Evolutionary conservation across 441 rosid genomes (phyloP).

Genomic region (Pelargonium cotyledonis): DNA sequence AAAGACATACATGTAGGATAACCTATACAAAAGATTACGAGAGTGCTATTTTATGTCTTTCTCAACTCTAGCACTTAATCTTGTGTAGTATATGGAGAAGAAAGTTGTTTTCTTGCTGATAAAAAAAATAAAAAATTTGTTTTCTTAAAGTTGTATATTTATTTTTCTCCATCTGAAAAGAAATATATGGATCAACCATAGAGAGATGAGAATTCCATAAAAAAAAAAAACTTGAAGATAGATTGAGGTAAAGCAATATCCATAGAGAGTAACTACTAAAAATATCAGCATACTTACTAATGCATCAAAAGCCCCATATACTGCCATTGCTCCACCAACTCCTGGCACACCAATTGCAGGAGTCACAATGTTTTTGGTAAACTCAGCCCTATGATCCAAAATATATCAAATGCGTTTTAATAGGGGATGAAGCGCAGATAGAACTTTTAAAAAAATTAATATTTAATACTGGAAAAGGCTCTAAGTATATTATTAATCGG

Average conservation of each 20-base stretch:
- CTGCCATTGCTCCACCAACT: conserved; percentile 89
- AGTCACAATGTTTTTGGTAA: conserved; percentile 70
- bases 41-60: not conserved
- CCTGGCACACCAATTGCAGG: conserved; percentile 81
- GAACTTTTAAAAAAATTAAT: not conserved
- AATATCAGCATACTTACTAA: conserved; percentile 45
- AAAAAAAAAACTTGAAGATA: too few species aligned
- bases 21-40: not conserved
- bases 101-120: not conserved
- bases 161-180: too few species aligned
- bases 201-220: too few species aligned
- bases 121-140: too few species aligned
- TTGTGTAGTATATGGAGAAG: not conserved
- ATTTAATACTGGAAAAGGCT: conserved; percentile 15
- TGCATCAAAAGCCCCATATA: conserved; percentile 85
- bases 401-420: not conserved
- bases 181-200: too few species aligned
- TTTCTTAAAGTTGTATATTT: not conserved
- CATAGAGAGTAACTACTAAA: conserved; percentile 8
- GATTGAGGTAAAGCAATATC: not conserved
- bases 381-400: conserved; percentile 61
- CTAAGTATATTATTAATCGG: conserved; percentile 6
- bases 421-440: conserved; percentile 9
- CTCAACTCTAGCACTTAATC: not conserved
- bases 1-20: not conserved